Evolutionary conservation across 768 basidiomycete species (phyloP), one percentile per base, ranked within the genome.

Genomic region (Sistotremastrum suecicum): DNA sequence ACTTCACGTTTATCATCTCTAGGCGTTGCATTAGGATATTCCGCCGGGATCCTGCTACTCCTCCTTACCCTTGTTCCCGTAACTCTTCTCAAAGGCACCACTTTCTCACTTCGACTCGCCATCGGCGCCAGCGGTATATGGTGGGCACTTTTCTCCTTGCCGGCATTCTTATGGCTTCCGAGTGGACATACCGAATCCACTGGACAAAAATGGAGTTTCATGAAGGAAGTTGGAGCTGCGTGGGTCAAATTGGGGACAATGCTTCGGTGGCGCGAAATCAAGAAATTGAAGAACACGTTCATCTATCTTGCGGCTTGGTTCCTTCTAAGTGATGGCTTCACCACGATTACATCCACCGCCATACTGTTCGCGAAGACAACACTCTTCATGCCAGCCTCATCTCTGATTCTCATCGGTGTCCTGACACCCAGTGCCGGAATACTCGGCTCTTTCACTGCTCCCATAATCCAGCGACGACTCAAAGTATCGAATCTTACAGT

Each of bases 281-380:
- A 72, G 58, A 72, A 73, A 44, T 67, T 97, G 10, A 71, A 73
- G 32, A 81, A 89, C 55, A 90, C 91, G 1, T 98, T 92, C 68
- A 73, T 73, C 52, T 97, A 88, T 54, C 78, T 97, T 38, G 74
- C 80, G 4, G 89, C 94, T 0, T 97, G 92, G 91, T 92, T 95
- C 59, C 70, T 98, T 8, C 74, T 98, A 28, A 88, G 85, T 1
- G 92, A 98, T 55, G 87, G 82, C 2, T 91, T 92, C 62, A 87
- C 91, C 3, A 95, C 92, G 0, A 83, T 95, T 40, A 90, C 89
- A 0, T 86, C 86, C 0, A 89, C 88, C 0, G 87, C 94, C 0
- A 75, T 97, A 45, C 73, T 99, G 0, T 97, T 94, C 55, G 91
- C 78, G 1, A 95, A 94, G 59, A 94, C 91, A 1, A 70, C 80